Base-by-base conservation (phyloP, 75 land plant species). In the Isoetes taiwanensis region DNA sequence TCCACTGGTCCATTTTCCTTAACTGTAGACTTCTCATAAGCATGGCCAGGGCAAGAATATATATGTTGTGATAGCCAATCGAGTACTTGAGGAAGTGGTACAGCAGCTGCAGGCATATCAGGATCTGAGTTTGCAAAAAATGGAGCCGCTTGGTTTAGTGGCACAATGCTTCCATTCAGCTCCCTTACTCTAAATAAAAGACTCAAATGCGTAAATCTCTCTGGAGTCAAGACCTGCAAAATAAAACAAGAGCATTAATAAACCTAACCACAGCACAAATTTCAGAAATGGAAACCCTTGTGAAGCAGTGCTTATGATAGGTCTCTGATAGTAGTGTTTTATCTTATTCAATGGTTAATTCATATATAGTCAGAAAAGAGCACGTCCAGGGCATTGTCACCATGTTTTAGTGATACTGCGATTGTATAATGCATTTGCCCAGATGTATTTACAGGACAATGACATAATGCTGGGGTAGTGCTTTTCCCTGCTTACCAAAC, bases 41-140 rank as follows among this genome's bases (percentile, higher is more conserved):
- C 60, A 55, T 68, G 72, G 32, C 78, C 91, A 42, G 84, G 64
- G 32, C 84, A 58, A 66, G 78, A 59, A 56, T 61, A 52, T 41
- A 91, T 81, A 52, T 81, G 76, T 39, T 83, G 80, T 24, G 72
- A 61, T 29, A 87, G 14, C 95, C 95, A 91, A 20, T 84, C 98
- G 69, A 78, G 79, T 39, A 78, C 83, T 71, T 87, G 85, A 3
- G 75, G 48, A 30, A 79, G 69, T 39, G 94, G 79, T 26, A 91
- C 81, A 41, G 95, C 85, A 66, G 74, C 94, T 56, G 94, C 95
- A 60, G 98, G 98, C 98, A 91, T 91, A 65, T 81, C 95, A 17
- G 98, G 89, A 77, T 91, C 98, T 33, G 98, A 87, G 63, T 87
- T 86, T 38, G 98, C 85, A 76, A 91, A 91, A 63, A 91, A 91